Evolutionary conservation across 306 rosid genomes (phyloP).

Genomic region (Gynostemma pentaphyllum): DNA sequence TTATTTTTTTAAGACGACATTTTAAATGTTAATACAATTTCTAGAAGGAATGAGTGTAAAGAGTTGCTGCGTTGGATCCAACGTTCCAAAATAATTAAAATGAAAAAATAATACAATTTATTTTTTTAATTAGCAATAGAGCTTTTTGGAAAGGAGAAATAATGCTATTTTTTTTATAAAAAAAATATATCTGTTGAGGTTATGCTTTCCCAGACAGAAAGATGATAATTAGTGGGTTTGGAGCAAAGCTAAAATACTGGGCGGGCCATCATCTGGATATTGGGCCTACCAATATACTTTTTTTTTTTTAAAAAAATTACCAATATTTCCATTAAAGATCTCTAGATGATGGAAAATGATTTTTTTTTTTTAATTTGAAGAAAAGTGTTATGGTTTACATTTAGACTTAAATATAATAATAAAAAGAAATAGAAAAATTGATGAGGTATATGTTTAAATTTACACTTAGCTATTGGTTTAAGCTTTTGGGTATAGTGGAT

Average conservation of each 20-base stretch:
- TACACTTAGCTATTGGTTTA: no score
- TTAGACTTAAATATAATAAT: neutral
- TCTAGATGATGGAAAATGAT: neutral
- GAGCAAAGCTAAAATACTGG: neutral
- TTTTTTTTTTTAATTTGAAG: neutral
- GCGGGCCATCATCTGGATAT: neutral
- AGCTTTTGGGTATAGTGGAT: no score
- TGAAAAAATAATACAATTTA: neutral
- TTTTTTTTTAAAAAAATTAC: neutral
- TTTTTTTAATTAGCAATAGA: neutral
- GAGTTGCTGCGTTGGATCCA: conserved; percentile 3
- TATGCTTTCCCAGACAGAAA: neutral
- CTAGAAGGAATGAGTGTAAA: no score
- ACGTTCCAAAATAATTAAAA: neutral
- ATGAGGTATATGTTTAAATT: no score
- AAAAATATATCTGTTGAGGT: no score
- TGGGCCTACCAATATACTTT: neutral
- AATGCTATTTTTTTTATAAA: no score
- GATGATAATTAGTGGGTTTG: neutral
- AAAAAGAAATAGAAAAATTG: neutral
- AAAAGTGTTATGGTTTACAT: neutral
- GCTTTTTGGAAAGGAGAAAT: neutral
- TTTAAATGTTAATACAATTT: no score
- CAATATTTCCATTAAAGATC: neutral
- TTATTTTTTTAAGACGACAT: no score